Base-by-base conservation (phyloP, 257 asterid species). In the Solanum lignicaule region DNA sequence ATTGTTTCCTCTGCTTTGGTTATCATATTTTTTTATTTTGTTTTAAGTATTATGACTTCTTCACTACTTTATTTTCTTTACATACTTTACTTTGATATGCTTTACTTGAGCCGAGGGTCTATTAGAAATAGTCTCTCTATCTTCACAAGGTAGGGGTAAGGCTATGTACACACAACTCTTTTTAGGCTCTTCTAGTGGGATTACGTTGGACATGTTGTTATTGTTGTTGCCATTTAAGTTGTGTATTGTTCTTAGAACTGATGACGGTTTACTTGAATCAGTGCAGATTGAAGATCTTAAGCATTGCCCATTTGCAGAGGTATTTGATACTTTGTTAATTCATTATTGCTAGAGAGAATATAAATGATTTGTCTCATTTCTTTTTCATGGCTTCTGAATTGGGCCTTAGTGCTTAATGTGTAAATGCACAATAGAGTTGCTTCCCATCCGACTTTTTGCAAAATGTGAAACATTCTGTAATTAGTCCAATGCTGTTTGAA, bases 281-380 rank as follows among this genome's bases (percentile, higher is more conserved):
- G 31, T 91, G 92, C 95, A 96, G 99, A 90, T 93, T 89, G 98
- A 95, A 89, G 98, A 96, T 85, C 95, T 95, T 90, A 93, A 90
- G 92, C 95, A 93, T 91, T 94, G 93, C 83, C 92, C 98, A 35
- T 94, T 92, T 84, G 94, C 98, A 73, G 99, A 96, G 99, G 99
- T 96, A 11, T 33, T 41, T 31, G 74, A 14, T 62, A 20, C 46
- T 76, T 82, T 86, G 25, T 3, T 84, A 25, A 33, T 36, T 36
- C 38, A 8, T 3, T 18, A 14, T 25, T 21, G 15, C 31, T 46
- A 25, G 32, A 18, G 39, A 81, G 25, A 78, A 15, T 16, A 81
- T 46, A 81, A 29, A 46, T 46, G 29, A 81, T 81, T 81, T 25
- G 21, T 38, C 68, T 46, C 27, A 15, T 46, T 81, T 27, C 9